phyloP scores from a whole-genome alignment of 441 rosid species.

The Macaranga tanarius region DNA sequence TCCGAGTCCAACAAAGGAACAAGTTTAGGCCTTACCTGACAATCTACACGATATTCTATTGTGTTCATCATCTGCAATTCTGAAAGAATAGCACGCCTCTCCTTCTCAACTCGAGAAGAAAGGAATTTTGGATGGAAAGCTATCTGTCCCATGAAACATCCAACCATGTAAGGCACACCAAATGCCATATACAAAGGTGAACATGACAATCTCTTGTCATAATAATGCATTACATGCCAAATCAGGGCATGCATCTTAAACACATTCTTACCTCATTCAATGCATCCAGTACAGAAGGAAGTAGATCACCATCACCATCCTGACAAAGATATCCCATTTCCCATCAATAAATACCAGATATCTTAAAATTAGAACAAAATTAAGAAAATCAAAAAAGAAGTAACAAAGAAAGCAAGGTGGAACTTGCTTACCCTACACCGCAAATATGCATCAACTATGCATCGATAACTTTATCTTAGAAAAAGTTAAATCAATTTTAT shows the following conservation, averaged over 20 bases:
- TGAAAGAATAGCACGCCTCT: constrained; percentile 97
- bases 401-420: constrained; percentile 14
- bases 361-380: background rate
- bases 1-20: constrained; percentile 16
- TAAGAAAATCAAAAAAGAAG: too few species aligned
- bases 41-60: constrained; percentile 98
- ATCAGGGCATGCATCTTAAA: constrained; percentile 13
- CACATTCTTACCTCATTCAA: constrained; percentile 76
- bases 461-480: constrained; percentile 4
- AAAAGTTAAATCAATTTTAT: background rate
- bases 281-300: constrained; percentile 88
- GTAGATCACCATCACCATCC: constrained; percentile 82
- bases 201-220: background rate
- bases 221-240: background rate
- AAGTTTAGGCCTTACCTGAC: constrained; percentile 61
- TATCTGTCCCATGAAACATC: constrained; percentile 52
- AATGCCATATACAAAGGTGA: constrained; percentile 2
- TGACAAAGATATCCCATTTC: constrained; percentile 42
- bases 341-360: constrained; percentile 27
- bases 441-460: constrained; percentile 4
- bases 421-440: background rate
- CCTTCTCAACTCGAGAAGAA: constrained; percentile 95
- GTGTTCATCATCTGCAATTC: constrained; percentile 99
- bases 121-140: constrained; percentile 97
- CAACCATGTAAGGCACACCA: constrained; percentile 10